phyloP scores from a whole-genome alignment of 768 basidiomycete genomes.

The Suillus clintonianus region DNA sequence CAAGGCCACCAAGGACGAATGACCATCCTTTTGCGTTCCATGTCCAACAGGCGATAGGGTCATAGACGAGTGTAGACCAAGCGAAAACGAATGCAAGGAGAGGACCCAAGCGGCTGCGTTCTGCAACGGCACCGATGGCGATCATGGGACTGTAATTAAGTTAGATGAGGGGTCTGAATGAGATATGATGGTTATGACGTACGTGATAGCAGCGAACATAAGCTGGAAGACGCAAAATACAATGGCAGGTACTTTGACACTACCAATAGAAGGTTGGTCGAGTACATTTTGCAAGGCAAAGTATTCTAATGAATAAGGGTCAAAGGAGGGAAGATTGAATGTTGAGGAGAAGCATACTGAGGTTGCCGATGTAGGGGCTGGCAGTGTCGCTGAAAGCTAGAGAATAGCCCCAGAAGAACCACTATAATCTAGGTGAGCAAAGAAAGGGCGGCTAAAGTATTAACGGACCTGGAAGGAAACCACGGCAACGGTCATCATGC shows the following conservation, averaged over 20 bases:
- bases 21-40: slow-evolving; percentile 88
- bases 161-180: slow-evolving; percentile 12
- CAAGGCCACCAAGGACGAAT: slow-evolving; percentile 76
- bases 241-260: slow-evolving; percentile 67
- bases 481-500: slow-evolving; percentile 73
- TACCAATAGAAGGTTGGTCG: slow-evolving; percentile 73
- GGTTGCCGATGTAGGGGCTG: slow-evolving; percentile 78
- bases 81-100: slow-evolving; percentile 86
- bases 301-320: slow-evolving; percentile 53
- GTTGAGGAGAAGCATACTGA: slow-evolving; percentile 50
- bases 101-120: slow-evolving; percentile 84
- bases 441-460: background rate
- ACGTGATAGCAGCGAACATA: slow-evolving; percentile 92
- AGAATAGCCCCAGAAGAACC: slow-evolving; percentile 98
- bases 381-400: slow-evolving; percentile 85
- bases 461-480: slow-evolving; percentile 79
- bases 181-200: slow-evolving; percentile 24
- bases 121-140: slow-evolving; percentile 90
- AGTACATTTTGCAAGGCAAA: slow-evolving; percentile 84
- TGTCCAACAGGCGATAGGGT: slow-evolving; percentile 95
- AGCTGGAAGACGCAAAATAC: slow-evolving; percentile 85
- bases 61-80: slow-evolving; percentile 90
- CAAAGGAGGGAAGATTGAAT: background rate
- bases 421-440: slow-evolving; percentile 44
- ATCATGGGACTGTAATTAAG: slow-evolving; percentile 64